Base-by-base conservation (phyloP, 2,329 filamentous ascomycete species). In the Samsoniella hepiali region DNA sequence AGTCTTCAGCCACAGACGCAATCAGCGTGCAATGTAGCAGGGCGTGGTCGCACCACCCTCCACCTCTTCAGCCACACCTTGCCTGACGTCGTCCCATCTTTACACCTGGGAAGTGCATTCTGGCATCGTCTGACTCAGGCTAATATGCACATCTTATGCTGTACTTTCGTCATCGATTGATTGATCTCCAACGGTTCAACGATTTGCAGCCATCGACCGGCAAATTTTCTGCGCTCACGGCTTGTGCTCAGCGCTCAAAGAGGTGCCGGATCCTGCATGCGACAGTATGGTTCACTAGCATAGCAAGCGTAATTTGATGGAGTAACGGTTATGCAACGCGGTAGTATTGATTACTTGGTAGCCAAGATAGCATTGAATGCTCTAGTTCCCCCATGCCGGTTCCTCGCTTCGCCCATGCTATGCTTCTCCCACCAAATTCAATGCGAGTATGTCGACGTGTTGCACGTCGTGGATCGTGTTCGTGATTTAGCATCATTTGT, bases 1-100 rank as follows among this genome's bases (percentile, higher is more conserved):
- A 57, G 34, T 8, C 51, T 38, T 9, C 54, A 57, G 38, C 54
- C 54, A 57, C 34, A 38, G 32, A 7, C 27, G 11, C 38, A 44
- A 53, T 11, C 47, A 10, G 36, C 44, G 32, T 50, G 36, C 36
- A 38, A 22, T 22, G 22, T 22, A 22, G 22, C 22, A 22, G 22
- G 56, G 45, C 44, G 42, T 45, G 11, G 49, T 13, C 44, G 29
- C 29, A 27, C 47, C 31, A 17, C 38, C 54, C 47, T 36, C 45
- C 38, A 54, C 56, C 11, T 27, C 40, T 58, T 56, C 49, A 63
- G 62, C 62, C 62, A 63, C 62, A 63, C 27, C 50, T 29, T 36
- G 22, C 22, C 45, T 34, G 45, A 63, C 62, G 62, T 63, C 56
- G 50, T 63, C 54, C 44, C 62, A 32, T 50, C 53, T 44, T 58